These are phyloP conservation scores for Hypericum perforatum DNA, from an alignment of 345 rosid genomes.

Conservation along the genomic window DNA sequence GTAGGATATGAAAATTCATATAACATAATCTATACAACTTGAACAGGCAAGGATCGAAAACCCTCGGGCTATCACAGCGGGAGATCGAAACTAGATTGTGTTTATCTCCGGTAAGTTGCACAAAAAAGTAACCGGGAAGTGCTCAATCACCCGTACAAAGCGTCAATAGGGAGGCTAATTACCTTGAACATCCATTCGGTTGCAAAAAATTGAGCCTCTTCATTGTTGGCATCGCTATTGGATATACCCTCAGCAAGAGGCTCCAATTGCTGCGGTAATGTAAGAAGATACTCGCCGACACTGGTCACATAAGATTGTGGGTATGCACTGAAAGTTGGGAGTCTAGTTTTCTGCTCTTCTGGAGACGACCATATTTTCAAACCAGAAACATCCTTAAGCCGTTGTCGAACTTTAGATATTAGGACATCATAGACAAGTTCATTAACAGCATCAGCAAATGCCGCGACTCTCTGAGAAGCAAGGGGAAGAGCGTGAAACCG, in stretches of 20 bases:
- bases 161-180: slow-evolving; percentile 4
- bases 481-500: slow-evolving; percentile 90
- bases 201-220: slow-evolving; percentile 88
- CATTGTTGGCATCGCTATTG: slow-evolving; percentile 56
- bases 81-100: no score
- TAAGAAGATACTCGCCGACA: slow-evolving; percentile 93
- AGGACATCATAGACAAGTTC: slow-evolving; percentile 92
- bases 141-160: no score
- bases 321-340: slow-evolving; percentile 91
- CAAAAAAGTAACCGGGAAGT: neutral
- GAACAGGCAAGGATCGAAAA: no score
- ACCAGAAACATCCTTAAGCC: slow-evolving; percentile 69
- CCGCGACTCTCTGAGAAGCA: slow-evolving; percentile 82
- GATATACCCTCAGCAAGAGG: slow-evolving; percentile 97
- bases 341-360: slow-evolving; percentile 72
- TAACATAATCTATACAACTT: no score
- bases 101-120: neutral
- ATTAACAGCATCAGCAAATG: slow-evolving; percentile 77
- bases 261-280: slow-evolving; percentile 95
- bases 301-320: slow-evolving; percentile 87
- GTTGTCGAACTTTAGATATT: slow-evolving; percentile 89
- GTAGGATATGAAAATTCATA: no score
- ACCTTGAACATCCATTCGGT: slow-evolving; percentile 99
- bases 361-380: slow-evolving; percentile 83
- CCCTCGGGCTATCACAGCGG: no score